Evolutionary conservation across 75 land plant genomes (phyloP).

Genomic region (Sequoiadendron giganteum): DNA sequence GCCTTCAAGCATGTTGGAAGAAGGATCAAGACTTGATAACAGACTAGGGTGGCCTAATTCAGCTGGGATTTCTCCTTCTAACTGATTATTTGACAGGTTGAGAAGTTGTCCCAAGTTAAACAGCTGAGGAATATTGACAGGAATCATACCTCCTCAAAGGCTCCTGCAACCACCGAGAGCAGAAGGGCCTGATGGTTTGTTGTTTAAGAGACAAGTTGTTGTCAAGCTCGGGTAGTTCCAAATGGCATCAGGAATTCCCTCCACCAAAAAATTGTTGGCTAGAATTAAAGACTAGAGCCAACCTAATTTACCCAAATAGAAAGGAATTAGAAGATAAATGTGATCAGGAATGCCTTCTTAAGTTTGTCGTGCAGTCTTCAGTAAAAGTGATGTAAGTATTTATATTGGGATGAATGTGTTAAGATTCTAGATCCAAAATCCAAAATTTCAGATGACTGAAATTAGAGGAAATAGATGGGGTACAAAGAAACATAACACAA

Average conservation of each 20-base stretch:
- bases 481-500: too few relatives aligned
- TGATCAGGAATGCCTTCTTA: too few relatives aligned
- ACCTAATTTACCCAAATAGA: conserved; percentile 31
- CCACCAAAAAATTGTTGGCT: conserved; percentile 37
- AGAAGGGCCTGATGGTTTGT: conserved; percentile 19
- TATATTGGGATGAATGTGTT: too few relatives aligned
- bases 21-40: conserved; percentile 2
- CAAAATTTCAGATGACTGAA: too few relatives aligned
- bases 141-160: conserved; percentile 21
- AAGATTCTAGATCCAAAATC: too few relatives aligned
- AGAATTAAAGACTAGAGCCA: conserved; percentile 39
- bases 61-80: conserved; percentile 14
- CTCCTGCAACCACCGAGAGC: conserved; percentile 14
- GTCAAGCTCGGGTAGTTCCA: conserved; percentile 35
- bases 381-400: too few relatives aligned
- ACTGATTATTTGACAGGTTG: conserved; percentile 27
- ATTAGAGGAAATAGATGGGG: too few relatives aligned
- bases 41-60: not conserved
- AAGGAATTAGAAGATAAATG: conserved; percentile 43
- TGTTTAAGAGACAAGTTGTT: conserved; percentile 14
- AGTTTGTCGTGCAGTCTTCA: too few relatives aligned
- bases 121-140: conserved; percentile 2
- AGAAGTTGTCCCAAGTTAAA: conserved; percentile 11
- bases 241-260: conserved; percentile 51
- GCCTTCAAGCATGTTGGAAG: conserved; percentile 8